Evolutionary conservation across 257 asterid species (phyloP).

Genomic region (Solanum infundibuliforme): DNA sequence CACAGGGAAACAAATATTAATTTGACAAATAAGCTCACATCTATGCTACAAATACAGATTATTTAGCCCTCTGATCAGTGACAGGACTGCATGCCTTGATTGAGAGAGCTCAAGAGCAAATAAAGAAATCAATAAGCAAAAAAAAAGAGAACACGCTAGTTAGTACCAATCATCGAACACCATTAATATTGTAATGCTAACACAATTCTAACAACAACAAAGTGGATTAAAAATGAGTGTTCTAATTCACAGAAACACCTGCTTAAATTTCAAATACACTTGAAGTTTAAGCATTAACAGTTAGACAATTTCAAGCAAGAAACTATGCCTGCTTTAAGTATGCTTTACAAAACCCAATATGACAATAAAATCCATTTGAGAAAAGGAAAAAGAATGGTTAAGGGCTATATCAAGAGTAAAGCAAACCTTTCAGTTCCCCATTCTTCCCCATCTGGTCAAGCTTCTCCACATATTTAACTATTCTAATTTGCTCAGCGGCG

Average conservation of each 20-base stretch:
- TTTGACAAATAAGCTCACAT: not conserved
- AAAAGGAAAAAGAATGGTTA: not conserved
- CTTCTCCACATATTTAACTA: conserved; percentile 22
- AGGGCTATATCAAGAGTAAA: not conserved
- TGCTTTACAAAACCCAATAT: not conserved
- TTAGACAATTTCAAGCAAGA: not conserved
- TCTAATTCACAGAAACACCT: not conserved
- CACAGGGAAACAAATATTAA: not conserved
- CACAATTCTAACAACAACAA: not conserved
- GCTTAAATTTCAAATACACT: not conserved
- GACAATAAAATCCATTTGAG: not conserved
- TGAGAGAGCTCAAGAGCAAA: not conserved
- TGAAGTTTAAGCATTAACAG: not conserved
- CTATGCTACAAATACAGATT: not conserved
- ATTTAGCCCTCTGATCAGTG: not conserved
- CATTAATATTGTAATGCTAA: not conserved
- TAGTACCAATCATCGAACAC: not conserved
- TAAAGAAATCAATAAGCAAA: not conserved
- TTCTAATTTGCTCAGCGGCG: conserved; percentile 36
- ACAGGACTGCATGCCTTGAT: not conserved
- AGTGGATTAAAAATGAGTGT: not conserved
- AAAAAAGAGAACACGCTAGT: not conserved
- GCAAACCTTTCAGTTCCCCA: conserved; percentile 29
- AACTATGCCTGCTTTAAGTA: not conserved
- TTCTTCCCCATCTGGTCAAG: conserved; percentile 31